Percentiles rank a stretch among this genome's conserved stretches.
Conservation (phyloP, 768 basidiomycete genomes). For the Cystofilobasidium macerans region DNA sequence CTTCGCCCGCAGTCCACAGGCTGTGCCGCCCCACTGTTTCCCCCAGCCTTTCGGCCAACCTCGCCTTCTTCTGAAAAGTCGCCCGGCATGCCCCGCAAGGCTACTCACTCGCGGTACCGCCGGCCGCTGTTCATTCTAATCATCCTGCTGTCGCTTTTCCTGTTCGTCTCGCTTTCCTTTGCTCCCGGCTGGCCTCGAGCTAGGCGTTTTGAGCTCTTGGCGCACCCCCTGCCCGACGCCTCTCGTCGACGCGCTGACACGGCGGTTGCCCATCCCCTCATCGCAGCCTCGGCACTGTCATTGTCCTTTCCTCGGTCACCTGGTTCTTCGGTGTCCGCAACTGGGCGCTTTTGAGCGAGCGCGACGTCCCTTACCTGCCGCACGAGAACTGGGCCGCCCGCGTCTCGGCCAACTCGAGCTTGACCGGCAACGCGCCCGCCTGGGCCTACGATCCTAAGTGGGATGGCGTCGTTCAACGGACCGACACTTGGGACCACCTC, state of each 20-base stretch:
- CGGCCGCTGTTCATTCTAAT: conserved; percentile 46
- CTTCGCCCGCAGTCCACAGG: too few relatives aligned
- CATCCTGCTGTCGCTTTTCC: conserved; percentile 42
- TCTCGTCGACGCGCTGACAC: background rate
- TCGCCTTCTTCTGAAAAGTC: too few relatives aligned
- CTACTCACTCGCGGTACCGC: conserved; percentile 28
- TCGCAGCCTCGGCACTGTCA: conserved; percentile 72
- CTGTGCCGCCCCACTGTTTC: too few relatives aligned
- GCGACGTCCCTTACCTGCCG: conserved; percentile 46
- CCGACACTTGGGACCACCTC: conserved; percentile 33
- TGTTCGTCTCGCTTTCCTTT: background rate
- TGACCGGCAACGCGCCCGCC: background rate
- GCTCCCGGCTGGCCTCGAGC: background rate
- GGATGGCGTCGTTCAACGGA: conserved; percentile 34
- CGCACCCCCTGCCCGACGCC: background rate
- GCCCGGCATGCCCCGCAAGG: conserved; percentile 25
- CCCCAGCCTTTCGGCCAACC: too few relatives aligned
- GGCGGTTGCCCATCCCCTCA: background rate
- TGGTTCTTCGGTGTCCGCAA: conserved; percentile 75
- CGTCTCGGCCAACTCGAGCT: conserved; percentile 8
- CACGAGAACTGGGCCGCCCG: conserved; percentile 33
- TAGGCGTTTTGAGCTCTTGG: too few relatives aligned
- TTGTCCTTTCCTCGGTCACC: conserved; percentile 82
- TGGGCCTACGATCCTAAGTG: conserved; percentile 23
- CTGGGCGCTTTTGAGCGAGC: conserved; percentile 65